phyloP scores from a whole-genome alignment of 2,329 filamentous ascomycete species.

The Fusarium sacchari region DNA sequence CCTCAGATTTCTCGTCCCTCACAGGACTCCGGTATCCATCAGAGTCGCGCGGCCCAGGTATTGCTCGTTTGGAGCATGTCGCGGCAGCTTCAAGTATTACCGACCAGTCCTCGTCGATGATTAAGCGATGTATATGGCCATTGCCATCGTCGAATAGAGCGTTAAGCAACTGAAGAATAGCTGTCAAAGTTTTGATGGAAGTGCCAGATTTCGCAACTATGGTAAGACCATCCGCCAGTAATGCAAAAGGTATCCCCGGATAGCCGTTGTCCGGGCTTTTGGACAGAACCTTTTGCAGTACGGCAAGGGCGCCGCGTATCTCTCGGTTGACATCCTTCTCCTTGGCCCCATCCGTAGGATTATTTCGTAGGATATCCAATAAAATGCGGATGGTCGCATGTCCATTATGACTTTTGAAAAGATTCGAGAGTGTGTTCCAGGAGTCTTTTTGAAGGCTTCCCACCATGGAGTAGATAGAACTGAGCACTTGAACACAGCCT shows the following conservation, averaged over 20 bases:
- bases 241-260: slow-evolving; percentile 66
- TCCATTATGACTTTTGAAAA: slow-evolving; percentile 79
- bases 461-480: slow-evolving; percentile 76
- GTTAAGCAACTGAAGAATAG: slow-evolving; percentile 64
- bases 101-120: slow-evolving; percentile 74
- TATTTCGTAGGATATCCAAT: slow-evolving; percentile 67
- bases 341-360: slow-evolving; percentile 56
- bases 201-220: slow-evolving; percentile 59
- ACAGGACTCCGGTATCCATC: slow-evolving; percentile 33
- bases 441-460: slow-evolving; percentile 68
- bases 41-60: slow-evolving; percentile 42
- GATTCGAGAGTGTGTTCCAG: slow-evolving; percentile 76
- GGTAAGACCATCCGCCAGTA: slow-evolving; percentile 67
- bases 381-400: slow-evolving; percentile 74
- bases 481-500: slow-evolving; percentile 75
- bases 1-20: slow-evolving; percentile 48
- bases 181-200: slow-evolving; percentile 57
- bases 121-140: slow-evolving; percentile 62
- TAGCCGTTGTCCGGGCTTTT: slow-evolving; percentile 69
- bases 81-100: slow-evolving; percentile 68
- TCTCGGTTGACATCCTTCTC: slow-evolving; percentile 65
- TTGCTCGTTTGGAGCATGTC: slow-evolving; percentile 58
- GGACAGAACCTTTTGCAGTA: slow-evolving; percentile 70
- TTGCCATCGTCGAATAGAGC: slow-evolving; percentile 64
- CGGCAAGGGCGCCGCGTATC: slow-evolving; percentile 70